These are phyloP conservation scores for Isoetes engelmannii DNA, from an alignment of 83 land plant genomes.

Conservation along the genomic window DNA sequence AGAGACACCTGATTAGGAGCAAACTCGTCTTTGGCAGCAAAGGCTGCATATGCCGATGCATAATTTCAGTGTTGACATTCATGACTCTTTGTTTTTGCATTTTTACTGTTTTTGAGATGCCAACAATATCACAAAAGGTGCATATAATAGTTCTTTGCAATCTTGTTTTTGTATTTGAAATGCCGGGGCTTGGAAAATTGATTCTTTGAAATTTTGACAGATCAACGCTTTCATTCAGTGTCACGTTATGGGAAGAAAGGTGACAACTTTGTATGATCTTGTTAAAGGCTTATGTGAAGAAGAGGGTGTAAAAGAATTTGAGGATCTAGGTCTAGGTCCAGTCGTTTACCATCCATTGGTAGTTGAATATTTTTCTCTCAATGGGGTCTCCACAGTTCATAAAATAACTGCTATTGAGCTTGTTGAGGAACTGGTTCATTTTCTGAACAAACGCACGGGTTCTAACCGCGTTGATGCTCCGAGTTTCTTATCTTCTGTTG, in stretches of 20 bases:
- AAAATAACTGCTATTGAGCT: conserved; percentile 48
- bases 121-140: not conserved
- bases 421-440: conserved; percentile 25
- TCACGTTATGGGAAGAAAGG: conserved; percentile 43
- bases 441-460: conserved; percentile 9
- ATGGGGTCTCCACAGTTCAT: conserved; percentile 19
- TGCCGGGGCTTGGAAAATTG: too few relatives aligned
- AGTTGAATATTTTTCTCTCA: conserved; percentile 43
- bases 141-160: not conserved
- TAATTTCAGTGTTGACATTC: conserved; percentile 4
- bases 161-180: not conserved
- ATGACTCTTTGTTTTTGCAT: conserved; percentile 11
- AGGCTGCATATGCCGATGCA: not conserved
- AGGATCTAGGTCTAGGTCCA: conserved; percentile 61
- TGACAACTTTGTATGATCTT: conserved; percentile 55
- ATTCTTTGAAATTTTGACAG: conserved; percentile 29
- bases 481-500: conserved; percentile 38
- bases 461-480: conserved; percentile 18
- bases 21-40: not conserved
- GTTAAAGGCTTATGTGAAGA: conserved; percentile 40
- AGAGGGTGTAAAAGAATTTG: conserved; percentile 52
- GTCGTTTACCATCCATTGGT: conserved; percentile 44
- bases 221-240: conserved; percentile 64
- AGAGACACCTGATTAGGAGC: not conserved
- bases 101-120: not conserved